Conservation (phyloP, 2,329 filamentous ascomycete genomes). For the Paraphaeosphaeria sporulosa region DNA sequence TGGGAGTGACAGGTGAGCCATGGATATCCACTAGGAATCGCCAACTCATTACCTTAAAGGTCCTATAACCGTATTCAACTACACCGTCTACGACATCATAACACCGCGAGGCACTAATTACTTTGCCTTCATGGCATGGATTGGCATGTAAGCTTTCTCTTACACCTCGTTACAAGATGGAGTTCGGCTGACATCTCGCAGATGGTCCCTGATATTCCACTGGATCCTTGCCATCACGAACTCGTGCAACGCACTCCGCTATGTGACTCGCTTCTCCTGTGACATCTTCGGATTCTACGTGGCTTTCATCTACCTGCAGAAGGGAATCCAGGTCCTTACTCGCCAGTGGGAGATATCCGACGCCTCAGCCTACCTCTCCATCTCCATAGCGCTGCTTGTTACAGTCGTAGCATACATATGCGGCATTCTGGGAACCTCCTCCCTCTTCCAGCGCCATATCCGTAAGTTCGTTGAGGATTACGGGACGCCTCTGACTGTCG, state of each 20-base stretch:
- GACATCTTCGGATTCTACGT: slow-evolving; percentile 96
- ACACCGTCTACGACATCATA: slow-evolving; percentile 92
- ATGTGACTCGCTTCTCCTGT: slow-evolving; percentile 89
- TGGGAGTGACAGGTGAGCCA: slow-evolving; percentile 76
- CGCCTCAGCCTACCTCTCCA: slow-evolving; percentile 75
- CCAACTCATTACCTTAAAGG: slow-evolving; percentile 49
- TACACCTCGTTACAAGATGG: not conserved
- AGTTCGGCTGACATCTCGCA: slow-evolving; percentile 38
- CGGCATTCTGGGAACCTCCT: slow-evolving; percentile 73
- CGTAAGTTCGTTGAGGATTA: slow-evolving; percentile 90
- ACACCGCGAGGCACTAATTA: slow-evolving; percentile 78
- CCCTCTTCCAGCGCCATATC: slow-evolving; percentile 76
- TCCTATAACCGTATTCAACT: slow-evolving; percentile 95
- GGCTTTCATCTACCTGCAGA: slow-evolving; percentile 89
- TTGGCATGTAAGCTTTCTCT: slow-evolving; percentile 68
- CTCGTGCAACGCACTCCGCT: slow-evolving; percentile 85
- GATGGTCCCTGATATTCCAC: slow-evolving; percentile 85
- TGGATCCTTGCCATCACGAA: slow-evolving; percentile 85
- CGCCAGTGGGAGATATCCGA: slow-evolving; percentile 72
- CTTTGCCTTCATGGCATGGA: slow-evolving; percentile 90
- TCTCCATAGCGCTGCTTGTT: slow-evolving; percentile 78
- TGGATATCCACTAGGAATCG: not conserved
- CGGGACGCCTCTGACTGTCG: slow-evolving; percentile 69
- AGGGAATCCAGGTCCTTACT: slow-evolving; percentile 85
- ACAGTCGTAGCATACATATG: slow-evolving; percentile 79